Base-by-base conservation (phyloP, 2,329 filamentous ascomycete genomes). In the Alternaria postmessia region DNA sequence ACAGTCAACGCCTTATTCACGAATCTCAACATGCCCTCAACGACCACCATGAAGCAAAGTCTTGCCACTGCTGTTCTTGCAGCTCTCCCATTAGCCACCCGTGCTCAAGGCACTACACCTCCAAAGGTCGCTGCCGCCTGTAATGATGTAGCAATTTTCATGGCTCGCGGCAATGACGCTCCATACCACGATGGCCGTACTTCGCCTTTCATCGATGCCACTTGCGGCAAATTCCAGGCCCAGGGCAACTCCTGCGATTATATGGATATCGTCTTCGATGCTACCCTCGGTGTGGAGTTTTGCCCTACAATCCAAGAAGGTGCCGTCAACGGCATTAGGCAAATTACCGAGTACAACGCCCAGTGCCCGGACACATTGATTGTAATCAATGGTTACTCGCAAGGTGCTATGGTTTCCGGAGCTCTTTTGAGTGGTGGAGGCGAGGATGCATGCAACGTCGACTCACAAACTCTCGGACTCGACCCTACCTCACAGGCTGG, bases 271-370 rank as follows among this genome's bases (percentile, higher is more conserved):
- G 56, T 59, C 42, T 59, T 59, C 22, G 56, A 59, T 41, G 56
- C 42, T 26, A 59, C 56, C 6, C 51, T 54, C 8, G 56, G 56
- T 11, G 56, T 42, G 1, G 34, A 46, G 5, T 59, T 36, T 9
- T 59, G 56, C 43, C 56, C 56, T 43, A 59, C 56, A 6, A 59
- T 59, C 42, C 42, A 48, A 28, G 56, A 54, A 26, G 56, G 56
- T 59, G 56, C 51, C 20, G 43, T 38, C 36, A 59, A 59, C 32
- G 56, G 56, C 3, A 38, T 59, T 22, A 54, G 42, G 28, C 56
- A 59, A 48, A 59, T 59, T n/a, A 59, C 56, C 5, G 56, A 59
- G 51, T 59, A 59, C 20, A 59, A 59, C n/a, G 51, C 51, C 3
- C 42, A 54, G 5, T 59, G 56, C 36, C 56, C 56, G 20, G 51